Evolutionary conservation across 176 grass and related monocot genomes (phyloP), one percentile per base, ranked within the genome.

Genomic region (Zea luxurians): DNA sequence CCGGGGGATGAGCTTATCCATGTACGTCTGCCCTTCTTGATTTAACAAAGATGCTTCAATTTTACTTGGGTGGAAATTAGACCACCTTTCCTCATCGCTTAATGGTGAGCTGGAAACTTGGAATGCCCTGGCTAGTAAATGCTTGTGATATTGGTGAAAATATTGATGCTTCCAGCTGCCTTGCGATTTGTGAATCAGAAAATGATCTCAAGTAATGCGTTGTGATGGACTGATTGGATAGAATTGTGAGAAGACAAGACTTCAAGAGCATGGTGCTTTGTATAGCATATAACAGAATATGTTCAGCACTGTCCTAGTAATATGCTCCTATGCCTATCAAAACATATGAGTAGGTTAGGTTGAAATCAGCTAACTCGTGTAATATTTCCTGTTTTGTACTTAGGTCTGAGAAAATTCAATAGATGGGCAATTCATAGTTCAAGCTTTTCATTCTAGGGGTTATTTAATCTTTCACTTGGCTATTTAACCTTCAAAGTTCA

Each of bases 1-100:
- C 62, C 71, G 5, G 84, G 81, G 27, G 90, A 93, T 63, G 90
- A 93, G 59, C 84, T 93, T 34, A 89, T 93, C 84, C 84, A 93
- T 84, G 90, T 89, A 70, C 66, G 63, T 35, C 78, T 76, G 48
- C 41, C 68, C 10, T 52, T 57, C 13, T 17, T 27, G 57, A 64
- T 69, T 7, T 57, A 54, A 45, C 12, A 53, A 34, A 4, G 6
- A 27, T 46, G 8, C 16, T 43, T 40, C 60, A 11, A 35, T 41
- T 48, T 11, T 55, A 7, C 4, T 73, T 73, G 21, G 47, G 8
- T 65, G 66, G 27, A 35, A 73, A 58, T 71, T 77, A 18, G 10
- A 72, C 40, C 2, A 47, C 1, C 10, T 64, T 75, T 81, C 53
- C 71, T 76, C 8, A 2, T 21, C 5, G 38, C 4, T 5, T 47